Conservation (phyloP, 345 rosid genomes). For the Acer yangbiense region DNA sequence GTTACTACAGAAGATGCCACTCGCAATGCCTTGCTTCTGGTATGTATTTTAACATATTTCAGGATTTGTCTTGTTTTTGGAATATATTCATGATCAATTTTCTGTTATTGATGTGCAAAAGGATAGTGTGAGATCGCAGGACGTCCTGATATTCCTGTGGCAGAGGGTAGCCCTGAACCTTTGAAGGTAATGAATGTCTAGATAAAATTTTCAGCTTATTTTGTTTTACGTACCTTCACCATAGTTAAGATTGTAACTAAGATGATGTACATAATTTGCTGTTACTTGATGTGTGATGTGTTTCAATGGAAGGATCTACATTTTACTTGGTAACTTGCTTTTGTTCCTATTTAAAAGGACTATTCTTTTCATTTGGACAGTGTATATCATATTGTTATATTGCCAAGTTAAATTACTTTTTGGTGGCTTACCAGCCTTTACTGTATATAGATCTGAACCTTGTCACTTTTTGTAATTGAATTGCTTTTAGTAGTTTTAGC, state of each 20-base stretch:
- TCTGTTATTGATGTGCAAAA: conserved; percentile 52
- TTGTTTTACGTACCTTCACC: neutral
- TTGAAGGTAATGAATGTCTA: conserved; percentile 67
- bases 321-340: neutral
- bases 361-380: neutral
- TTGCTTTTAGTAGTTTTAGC: neutral
- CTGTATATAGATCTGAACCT: neutral
- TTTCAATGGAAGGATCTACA: neutral
- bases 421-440: neutral
- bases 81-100: conserved; percentile 52
- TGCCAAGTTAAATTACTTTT: neutral
- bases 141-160: conserved; percentile 75
- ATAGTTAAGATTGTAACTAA: neutral
- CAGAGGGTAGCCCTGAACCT: conserved; percentile 80
- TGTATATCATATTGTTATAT: neutral
- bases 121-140: conserved; percentile 99
- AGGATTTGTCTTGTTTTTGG: conserved; percentile 16
- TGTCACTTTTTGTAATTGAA: neutral
- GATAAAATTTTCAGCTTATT: neutral
- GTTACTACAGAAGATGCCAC: conserved; percentile 74
- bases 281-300: conserved; percentile 9
- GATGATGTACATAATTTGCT: neutral
- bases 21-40: conserved; percentile 83
- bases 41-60: conserved; percentile 29
- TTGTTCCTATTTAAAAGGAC: neutral